A percentile compares a stretch with the other conserved stretches of the same genome.
Evolutionary conservation across 768 basidiomycete genomes (phyloP).

Genomic region (Cystofilobasidium macerans): DNA sequence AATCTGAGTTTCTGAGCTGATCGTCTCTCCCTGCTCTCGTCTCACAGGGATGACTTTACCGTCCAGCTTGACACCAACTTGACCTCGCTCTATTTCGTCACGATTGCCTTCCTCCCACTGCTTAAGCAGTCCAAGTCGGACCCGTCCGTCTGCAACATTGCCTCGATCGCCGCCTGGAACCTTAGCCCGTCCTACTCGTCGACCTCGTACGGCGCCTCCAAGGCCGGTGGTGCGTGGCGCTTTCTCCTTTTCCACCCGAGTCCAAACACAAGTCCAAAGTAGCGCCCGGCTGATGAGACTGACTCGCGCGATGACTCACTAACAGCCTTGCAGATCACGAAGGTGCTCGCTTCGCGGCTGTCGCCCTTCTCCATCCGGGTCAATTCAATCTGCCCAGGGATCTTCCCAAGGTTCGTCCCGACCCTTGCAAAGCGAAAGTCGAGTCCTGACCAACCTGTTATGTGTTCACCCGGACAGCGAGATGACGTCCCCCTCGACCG

Average conservation of each 20-base stretch:
- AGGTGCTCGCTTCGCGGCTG: slow-evolving; percentile 28
- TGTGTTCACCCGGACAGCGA: not conserved
- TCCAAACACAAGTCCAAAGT: too few relatives aligned
- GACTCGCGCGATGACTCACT: too few relatives aligned
- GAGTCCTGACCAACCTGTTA: too few relatives aligned
- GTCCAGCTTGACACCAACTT: slow-evolving; percentile 26
- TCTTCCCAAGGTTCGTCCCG: slow-evolving; percentile 14
- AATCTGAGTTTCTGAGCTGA: not conserved
- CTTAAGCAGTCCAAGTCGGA: not conserved
- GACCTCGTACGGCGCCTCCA: slow-evolving; percentile 10
- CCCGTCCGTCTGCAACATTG: slow-evolving; percentile 28
- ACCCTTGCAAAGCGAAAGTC: too few relatives aligned
- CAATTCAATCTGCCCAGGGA: slow-evolving; percentile 28
- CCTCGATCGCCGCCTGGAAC: slow-evolving; percentile 27
- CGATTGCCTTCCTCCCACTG: slow-evolving; percentile 16
- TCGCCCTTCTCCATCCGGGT: slow-evolving; percentile 28
- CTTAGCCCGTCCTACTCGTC: slow-evolving; percentile 11
- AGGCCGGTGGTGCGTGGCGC: too few relatives aligned
- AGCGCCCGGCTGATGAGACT: too few relatives aligned
- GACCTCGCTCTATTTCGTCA: slow-evolving; percentile 25
- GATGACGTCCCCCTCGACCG: not conserved
- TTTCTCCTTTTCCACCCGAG: too few relatives aligned
- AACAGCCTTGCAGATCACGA: slow-evolving; percentile 27
- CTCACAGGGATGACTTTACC: slow-evolving; percentile 7
- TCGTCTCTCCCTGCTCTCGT: not conserved